Evolutionary conservation across 2,329 filamentous ascomycete species (phyloP), one percentile per base, ranked within the genome.

Genomic region (Cordyceps cateniannulata): DNA sequence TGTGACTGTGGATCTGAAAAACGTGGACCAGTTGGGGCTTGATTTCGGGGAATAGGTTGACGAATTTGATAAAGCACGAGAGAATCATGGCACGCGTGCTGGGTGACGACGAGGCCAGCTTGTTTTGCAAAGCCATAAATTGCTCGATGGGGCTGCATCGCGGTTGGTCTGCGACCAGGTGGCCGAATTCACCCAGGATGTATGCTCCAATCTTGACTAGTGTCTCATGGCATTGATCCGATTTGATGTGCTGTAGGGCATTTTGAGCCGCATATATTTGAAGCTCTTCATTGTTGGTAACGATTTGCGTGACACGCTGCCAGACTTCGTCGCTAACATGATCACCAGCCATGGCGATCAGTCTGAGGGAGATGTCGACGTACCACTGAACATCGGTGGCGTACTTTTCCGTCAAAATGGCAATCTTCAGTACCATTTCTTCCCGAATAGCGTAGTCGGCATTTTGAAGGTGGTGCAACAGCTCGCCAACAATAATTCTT

Each of bases 351-450:
- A 98, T 93, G 62, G 93, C 92, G 62, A 99, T 93, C 57, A 99
- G 83, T 60, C 93, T 87, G 66, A 99, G 81, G 12, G 95, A 96
- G 67, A 98, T 97, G 71, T 99, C 93, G 64, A 99, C 96, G 73
- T 99, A 99, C 95, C 95, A 99, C 77, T 98, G 93, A 22, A 96
- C 91, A 70, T 99, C 95, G 0, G 93, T 97, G 25, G 95, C 95
- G 72, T 99, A 99, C 72, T 98, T 98, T 73, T 99, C 95, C 0
- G 96, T 98, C 65, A 99, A 76, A 69, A 99, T 99, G 57, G 95
- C 95, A 75, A 99, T 96, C 77, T 99, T 99, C 64, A 99, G 81
- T 4, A 98, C 95, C 95, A 99, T 99, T 74, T 99, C 95, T 77
- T 99, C 96, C 65, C 96, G 86, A 68, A 99, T 97, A 5, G 93